These are phyloP conservation scores for Helicostylum pulchrum DNA, from an alignment of 192 early-diverging fungal genomes.

Conservation along the genomic window DNA sequence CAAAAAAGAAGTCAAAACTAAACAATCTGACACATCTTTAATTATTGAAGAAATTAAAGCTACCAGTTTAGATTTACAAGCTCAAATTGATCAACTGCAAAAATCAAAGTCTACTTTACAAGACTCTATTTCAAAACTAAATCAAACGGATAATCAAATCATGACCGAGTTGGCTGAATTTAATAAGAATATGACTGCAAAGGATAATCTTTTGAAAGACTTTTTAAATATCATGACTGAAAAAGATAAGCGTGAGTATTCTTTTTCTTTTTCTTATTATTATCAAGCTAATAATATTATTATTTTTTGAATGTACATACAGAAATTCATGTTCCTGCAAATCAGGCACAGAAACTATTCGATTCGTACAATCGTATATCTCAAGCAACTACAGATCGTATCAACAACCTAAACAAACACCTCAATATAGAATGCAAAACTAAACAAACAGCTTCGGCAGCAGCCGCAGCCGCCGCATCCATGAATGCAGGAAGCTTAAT, in stretches of 20 bases:
- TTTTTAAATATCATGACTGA: constrained; percentile 8
- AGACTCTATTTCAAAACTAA: not conserved
- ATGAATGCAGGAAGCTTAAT: constrained; percentile 27
- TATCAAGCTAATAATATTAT: too few species aligned
- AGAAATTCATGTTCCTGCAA: too few species aligned
- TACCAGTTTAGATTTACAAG: constrained; percentile 4
- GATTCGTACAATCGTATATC: constrained; percentile 33
- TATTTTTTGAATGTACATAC: too few species aligned
- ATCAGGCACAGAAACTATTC: constrained; percentile 31
- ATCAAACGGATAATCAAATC: constrained; percentile 5
- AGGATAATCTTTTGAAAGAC: constrained; percentile 46
- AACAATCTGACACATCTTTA: too few species aligned
- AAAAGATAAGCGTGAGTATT: not conserved
- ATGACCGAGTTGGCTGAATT: constrained; percentile 41
- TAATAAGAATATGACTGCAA: constrained; percentile 42
- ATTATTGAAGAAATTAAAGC: constrained; percentile 1
- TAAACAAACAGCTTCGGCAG: constrained; percentile 1
- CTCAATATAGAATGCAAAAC: not conserved
- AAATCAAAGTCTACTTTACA: constrained; percentile 8
- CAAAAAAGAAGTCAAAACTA: constrained; percentile 10
- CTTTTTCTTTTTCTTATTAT: too few species aligned
- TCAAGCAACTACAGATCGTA: constrained; percentile 15
- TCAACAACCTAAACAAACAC: constrained; percentile 5
- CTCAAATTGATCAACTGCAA: constrained; percentile 15
- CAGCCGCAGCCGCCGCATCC: constrained; percentile 7